Conservation (phyloP, 495 filamentous ascomycete species). For the Xylaria longipes region DNA sequence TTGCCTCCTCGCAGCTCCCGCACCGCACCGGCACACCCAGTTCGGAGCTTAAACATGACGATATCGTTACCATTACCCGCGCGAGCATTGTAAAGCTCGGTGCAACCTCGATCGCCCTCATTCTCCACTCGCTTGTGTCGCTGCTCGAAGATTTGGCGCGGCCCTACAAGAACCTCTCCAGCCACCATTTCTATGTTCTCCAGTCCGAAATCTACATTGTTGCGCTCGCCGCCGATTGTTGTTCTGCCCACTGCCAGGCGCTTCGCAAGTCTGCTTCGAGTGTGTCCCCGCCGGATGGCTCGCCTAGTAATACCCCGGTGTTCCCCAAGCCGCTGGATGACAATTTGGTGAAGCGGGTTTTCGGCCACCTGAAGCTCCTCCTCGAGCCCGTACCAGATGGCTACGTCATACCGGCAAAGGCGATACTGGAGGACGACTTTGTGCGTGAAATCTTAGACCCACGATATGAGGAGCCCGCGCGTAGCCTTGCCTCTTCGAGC, state of each 20-base stretch:
- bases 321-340: slow-evolving; percentile 46
- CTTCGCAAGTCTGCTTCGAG: slow-evolving; percentile 41
- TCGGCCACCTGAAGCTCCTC: slow-evolving; percentile 51
- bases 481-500: slow-evolving; percentile 37
- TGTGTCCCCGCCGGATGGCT: slow-evolving; percentile 27
- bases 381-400: slow-evolving; percentile 56
- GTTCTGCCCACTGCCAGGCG: slow-evolving; percentile 61
- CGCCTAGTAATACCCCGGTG: slow-evolving; percentile 2
- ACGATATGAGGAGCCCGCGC: slow-evolving; percentile 43
- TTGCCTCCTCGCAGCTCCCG: slow-evolving; percentile 58
- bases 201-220: slow-evolving; percentile 66
- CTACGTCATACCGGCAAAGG: slow-evolving; percentile 52
- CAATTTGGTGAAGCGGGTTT: slow-evolving; percentile 47
- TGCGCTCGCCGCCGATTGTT: slow-evolving; percentile 68
- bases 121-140: slow-evolving; percentile 62
- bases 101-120: slow-evolving; percentile 56
- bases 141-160: slow-evolving; percentile 58
- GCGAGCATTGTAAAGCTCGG: slow-evolving; percentile 66
- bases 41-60: slow-evolving; percentile 65
- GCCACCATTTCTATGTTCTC: slow-evolving; percentile 60
- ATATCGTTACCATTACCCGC: slow-evolving; percentile 64
- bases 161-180: slow-evolving; percentile 50
- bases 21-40: slow-evolving; percentile 66
- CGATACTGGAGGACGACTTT: slow-evolving; percentile 51
- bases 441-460: slow-evolving; percentile 40